phyloP scores from a whole-genome alignment of 78 protist genomes.

The Monocercomonoides exilis region DNA sequence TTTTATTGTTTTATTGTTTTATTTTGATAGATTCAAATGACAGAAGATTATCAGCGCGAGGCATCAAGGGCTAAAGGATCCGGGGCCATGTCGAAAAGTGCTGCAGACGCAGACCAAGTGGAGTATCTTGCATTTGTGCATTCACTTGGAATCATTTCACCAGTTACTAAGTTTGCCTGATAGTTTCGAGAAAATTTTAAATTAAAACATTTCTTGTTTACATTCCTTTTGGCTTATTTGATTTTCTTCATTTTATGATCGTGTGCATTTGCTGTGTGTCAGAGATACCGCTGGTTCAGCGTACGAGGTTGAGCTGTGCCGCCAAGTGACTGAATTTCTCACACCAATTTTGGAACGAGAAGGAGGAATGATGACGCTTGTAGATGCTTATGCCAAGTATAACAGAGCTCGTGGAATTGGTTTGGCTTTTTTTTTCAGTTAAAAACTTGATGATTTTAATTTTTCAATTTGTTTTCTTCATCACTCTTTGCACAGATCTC shows the following conservation, averaged over 20 bases:
- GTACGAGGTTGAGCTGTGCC: neutral
- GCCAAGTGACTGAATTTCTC: neutral
- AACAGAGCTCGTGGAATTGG: constrained; percentile 6
- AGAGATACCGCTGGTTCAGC: neutral
- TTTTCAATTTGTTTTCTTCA: neutral
- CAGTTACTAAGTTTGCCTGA: neutral
- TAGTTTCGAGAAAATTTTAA: no score
- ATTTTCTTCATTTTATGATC: no score
- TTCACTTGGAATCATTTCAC: neutral
- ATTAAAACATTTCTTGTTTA: no score
- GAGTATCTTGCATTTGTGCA: neutral
- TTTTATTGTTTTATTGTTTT: no score
- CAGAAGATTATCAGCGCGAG: no score
- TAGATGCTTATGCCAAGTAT: neutral
- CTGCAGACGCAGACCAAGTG: no score
- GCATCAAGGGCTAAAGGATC: no score
- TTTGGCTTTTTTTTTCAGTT: neutral
- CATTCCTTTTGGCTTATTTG: no score
- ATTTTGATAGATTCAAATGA: no score
- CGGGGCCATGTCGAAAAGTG: no score
- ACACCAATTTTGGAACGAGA: neutral
- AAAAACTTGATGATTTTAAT: neutral
- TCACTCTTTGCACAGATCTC: neutral
- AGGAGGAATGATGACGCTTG: constrained; percentile 1
- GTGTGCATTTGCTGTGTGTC: neutral